A percentile compares a stretch with the other conserved stretches of the same genome.
Evolutionary conservation across 805 yeast species (phyloP).

Genomic region (Cyberlindnera saturnus): DNA sequence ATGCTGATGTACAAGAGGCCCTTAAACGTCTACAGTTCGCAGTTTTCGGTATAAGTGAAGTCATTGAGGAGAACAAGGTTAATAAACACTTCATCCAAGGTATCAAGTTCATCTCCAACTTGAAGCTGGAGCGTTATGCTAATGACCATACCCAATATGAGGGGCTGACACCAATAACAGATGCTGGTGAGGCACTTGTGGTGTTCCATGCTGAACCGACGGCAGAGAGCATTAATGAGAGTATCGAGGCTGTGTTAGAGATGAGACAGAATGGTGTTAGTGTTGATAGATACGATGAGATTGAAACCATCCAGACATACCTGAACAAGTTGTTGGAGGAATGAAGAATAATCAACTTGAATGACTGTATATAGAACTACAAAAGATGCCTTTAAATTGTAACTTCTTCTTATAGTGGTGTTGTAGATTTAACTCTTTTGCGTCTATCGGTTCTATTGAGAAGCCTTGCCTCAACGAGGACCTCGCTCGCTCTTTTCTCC

Average conservation of each 20-base stretch:
- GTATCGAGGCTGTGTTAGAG: conserved; percentile 35
- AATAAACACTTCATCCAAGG: conserved; percentile 62
- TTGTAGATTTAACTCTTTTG: conserved; percentile 11
- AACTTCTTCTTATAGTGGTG: background rate
- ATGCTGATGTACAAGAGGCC: conserved; percentile 55
- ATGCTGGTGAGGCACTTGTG: conserved; percentile 40
- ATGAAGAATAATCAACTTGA: background rate
- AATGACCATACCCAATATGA: conserved; percentile 32
- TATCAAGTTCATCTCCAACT: conserved; percentile 57
- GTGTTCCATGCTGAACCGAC: conserved; percentile 41
- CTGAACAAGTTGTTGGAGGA: conserved; percentile 14
- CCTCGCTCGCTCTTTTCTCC: background rate
- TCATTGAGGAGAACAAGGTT: conserved; percentile 50
- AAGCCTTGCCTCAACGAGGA: background rate
- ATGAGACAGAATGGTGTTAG: conserved; percentile 37
- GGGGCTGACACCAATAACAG: conserved; percentile 23
- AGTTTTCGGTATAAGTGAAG: conserved; percentile 74
- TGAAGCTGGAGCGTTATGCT: conserved; percentile 55
- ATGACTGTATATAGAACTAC: conserved; percentile 3
- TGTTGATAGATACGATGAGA: conserved; percentile 29
- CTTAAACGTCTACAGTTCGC: conserved; percentile 77
- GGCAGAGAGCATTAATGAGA: conserved; percentile 33
- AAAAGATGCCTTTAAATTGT: background rate
- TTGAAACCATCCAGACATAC: conserved; percentile 28
- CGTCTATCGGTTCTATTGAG: conserved; percentile 12